Evolutionary conservation across 352 stramenopile genomes (phyloP).

Genomic region (Globisporangium emineosum): DNA sequence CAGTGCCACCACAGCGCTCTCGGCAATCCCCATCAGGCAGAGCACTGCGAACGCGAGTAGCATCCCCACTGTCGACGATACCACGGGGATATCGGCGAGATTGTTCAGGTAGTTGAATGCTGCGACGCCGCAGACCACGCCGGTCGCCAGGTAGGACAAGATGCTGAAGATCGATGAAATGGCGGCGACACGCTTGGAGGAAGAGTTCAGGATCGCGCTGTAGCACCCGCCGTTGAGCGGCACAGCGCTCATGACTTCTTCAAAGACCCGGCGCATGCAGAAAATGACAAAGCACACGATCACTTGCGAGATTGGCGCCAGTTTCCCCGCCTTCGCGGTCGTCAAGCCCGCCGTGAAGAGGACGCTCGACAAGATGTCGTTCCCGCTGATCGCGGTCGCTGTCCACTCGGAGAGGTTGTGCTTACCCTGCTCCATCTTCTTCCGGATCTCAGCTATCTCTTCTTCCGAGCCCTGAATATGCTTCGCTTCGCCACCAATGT

Average conservation of each 20-base stretch:
- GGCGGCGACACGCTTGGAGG: slow-evolving; percentile 67
- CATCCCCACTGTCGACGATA: slow-evolving; percentile 38
- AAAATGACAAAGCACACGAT: slow-evolving; percentile 54
- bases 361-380: slow-evolving; percentile 84
- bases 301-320: slow-evolving; percentile 65
- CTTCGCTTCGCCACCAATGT: slow-evolving; percentile 48
- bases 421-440: slow-evolving; percentile 19
- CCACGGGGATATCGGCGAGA: slow-evolving; percentile 47
- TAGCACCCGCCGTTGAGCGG: slow-evolving; percentile 87
- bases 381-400: slow-evolving; percentile 84
- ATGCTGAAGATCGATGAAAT: slow-evolving; percentile 76
- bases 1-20: slow-evolving; percentile 71
- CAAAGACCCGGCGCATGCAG: slow-evolving; percentile 63
- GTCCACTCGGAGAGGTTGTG: slow-evolving; percentile 59
- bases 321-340: slow-evolving; percentile 49
- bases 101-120: slow-evolving; percentile 80
- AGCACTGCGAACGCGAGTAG: slow-evolving; percentile 74
- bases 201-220: slow-evolving; percentile 86
- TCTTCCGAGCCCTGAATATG: slow-evolving; percentile 18
- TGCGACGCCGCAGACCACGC: slow-evolving; percentile 48
- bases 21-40: slow-evolving; percentile 70
- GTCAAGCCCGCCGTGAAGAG: slow-evolving; percentile 57
- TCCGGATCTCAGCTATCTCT: slow-evolving; percentile 22
- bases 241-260: slow-evolving; percentile 79
- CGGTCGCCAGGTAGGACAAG: slow-evolving; percentile 84